These are phyloP conservation scores for Melampsora americana DNA, from an alignment of 1,284 basidiomycete species.

Conservation along the genomic window DNA sequence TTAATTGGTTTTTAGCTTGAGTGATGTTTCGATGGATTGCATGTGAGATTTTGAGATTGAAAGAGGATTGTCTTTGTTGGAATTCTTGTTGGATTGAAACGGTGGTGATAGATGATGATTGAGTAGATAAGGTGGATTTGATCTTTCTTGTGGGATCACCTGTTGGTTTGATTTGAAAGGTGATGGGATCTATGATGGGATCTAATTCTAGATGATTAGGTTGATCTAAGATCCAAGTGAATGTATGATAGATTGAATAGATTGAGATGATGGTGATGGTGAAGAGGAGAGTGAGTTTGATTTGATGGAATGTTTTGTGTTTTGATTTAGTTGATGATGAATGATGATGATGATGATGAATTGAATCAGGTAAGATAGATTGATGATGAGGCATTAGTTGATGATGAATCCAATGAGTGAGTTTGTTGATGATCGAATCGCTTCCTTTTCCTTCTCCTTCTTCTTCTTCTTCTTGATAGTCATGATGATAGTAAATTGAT, in stretches of 20 bases:
- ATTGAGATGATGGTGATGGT: not conserved
- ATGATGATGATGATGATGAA: too few relatives aligned
- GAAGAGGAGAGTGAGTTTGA: not conserved
- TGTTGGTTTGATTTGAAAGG: constrained; percentile 8
- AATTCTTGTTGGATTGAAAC: constrained; percentile 1
- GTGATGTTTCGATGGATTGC: constrained; percentile 35
- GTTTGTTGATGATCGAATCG: too few relatives aligned
- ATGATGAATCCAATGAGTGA: too few relatives aligned
- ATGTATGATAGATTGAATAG: constrained; percentile 6
- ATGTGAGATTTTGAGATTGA: constrained; percentile 20
- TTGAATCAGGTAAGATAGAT: too few relatives aligned
- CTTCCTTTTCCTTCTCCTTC: too few relatives aligned
- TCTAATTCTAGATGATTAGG: constrained; percentile 22
- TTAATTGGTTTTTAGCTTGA: not conserved
- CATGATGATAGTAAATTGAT: too few relatives aligned
- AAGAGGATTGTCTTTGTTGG: not conserved
- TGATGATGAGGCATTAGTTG: too few relatives aligned
- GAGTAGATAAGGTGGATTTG: not conserved
- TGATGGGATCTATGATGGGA: constrained; percentile 31
- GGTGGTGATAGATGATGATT: not conserved
- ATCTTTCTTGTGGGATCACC: constrained; percentile 12
- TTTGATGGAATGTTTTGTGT: too few relatives aligned
- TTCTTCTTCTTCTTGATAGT: too few relatives aligned
- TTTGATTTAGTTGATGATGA: too few relatives aligned
- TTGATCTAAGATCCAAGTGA: constrained; percentile 15